These are phyloP conservation scores for Tylopilus vinaceipallidus DNA, from an alignment of 768 basidiomycete genomes.

Conservation along the genomic window DNA sequence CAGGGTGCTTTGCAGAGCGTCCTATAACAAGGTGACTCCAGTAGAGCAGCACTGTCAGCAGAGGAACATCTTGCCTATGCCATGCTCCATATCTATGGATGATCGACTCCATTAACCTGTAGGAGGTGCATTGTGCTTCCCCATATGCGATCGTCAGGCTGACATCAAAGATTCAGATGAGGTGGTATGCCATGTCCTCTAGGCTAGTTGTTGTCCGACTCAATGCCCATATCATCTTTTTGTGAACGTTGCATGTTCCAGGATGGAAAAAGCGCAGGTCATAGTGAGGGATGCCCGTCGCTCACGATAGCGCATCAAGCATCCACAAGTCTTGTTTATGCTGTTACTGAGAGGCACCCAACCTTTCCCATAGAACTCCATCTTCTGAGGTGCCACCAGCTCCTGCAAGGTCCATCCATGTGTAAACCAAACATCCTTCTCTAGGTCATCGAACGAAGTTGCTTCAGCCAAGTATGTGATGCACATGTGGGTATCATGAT, in stretches of 20 bases:
- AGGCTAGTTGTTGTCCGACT: conserved; percentile 33
- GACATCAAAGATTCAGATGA: conserved; percentile 35
- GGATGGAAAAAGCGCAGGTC: conserved; percentile 27
- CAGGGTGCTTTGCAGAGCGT: conserved; percentile 12
- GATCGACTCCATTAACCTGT: conserved; percentile 30
- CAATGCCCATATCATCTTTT: conserved; percentile 35
- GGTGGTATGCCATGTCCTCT: conserved; percentile 33
- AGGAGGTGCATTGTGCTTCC: conserved; percentile 32
- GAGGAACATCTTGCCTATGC: conserved; percentile 30
- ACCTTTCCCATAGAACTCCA: conserved; percentile 32
- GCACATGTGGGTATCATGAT: conserved; percentile 28
- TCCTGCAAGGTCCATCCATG: conserved; percentile 34
- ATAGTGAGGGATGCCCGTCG: conserved; percentile 24
- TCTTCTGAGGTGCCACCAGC: conserved; percentile 26
- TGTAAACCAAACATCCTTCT: conserved; percentile 31
- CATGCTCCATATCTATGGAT: conserved; percentile 27
- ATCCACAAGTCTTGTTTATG: conserved; percentile 24
- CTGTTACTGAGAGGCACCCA: conserved; percentile 27
- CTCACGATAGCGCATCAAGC: conserved; percentile 23
- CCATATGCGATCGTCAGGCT: conserved; percentile 35
- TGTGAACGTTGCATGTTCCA: conserved; percentile 24
- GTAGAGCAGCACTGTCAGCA: conserved; percentile 27
- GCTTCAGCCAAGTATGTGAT: conserved; percentile 33
- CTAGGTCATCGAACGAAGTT: conserved; percentile 27
- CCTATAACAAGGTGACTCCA: conserved; percentile 32